Evolutionary conservation across 805 yeast genomes (phyloP).

Genomic region (Cyberlindnera euphorbiae): DNA sequence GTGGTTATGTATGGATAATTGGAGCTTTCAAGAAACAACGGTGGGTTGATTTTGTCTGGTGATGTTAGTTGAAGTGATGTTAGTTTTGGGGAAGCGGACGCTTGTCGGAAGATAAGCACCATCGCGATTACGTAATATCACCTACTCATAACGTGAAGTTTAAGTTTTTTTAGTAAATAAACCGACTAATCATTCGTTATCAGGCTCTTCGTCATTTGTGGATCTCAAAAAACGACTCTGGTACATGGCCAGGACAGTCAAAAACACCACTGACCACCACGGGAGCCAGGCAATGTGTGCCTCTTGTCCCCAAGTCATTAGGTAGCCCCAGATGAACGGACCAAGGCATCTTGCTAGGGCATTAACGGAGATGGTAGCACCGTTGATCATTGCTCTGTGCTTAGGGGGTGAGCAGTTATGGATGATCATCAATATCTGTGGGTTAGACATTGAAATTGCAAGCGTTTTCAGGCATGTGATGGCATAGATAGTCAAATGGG

Average conservation of each 20-base stretch:
- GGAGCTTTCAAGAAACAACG: not conserved
- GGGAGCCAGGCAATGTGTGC: constrained; percentile 16
- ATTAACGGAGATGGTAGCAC: constrained; percentile 10
- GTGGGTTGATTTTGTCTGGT: too few species aligned
- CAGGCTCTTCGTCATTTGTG: too few species aligned
- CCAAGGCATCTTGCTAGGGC: constrained; percentile 14
- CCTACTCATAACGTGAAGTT: too few species aligned
- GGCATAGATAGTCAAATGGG: constrained; percentile 7
- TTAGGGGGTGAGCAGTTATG: constrained; percentile 12
- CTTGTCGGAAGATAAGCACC: too few species aligned
- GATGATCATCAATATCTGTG: constrained; percentile 14
- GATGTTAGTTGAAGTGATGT: too few species aligned
- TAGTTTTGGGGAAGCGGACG: too few species aligned
- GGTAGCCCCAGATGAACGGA: constrained; percentile 16
- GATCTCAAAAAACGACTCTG: too few species aligned
- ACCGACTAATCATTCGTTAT: too few species aligned
- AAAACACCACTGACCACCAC: constrained; percentile 13
- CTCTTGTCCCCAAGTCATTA: constrained; percentile 17
- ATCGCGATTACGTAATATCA: too few species aligned
- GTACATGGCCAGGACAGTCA: constrained; percentile 7
- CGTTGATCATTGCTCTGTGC: constrained; percentile 15
- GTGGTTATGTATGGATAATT: not conserved
- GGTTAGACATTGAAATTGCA: constrained; percentile 7
- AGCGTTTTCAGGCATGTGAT: constrained; percentile 8
- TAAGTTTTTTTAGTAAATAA: too few species aligned